Base-by-base conservation (phyloP, 768 basidiomycete genomes). In the Postia placenta region DNA sequence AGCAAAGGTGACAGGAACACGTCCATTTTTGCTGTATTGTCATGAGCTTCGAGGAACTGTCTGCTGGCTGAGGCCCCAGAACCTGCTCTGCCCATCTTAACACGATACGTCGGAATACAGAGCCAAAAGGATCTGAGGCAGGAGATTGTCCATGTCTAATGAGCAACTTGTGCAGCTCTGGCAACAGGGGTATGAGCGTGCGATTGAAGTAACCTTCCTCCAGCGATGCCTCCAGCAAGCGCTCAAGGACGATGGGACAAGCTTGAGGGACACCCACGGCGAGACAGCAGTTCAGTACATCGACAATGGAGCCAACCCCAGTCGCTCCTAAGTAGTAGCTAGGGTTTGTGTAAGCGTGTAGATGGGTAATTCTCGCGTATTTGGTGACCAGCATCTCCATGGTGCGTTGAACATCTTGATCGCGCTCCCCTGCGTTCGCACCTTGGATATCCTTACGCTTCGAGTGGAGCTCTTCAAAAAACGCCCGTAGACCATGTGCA, bases 1-100 rank as follows among this genome's bases (percentile, higher is more conserved):
- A 26, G 51, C 59, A 60, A 2, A 11, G 5, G 2, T 5, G 1
- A 35, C 59, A 60, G 0, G 28, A 30, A 38, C 59, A 60, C 4
- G 11, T 39, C 51, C 50, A 53, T 3, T 19, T 28, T 52, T 49
- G 9, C 15, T 27, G 11, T 20, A 24, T 11, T 5, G 24, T 15
- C 9, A 40, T 22, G 15, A 53, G 30, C 12, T 19, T 15, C 4
- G 42, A n/a, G 9, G 28, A 15, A 12, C 36, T 15, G 5, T 52
- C 48, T 12, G 38, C 14, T 14, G 59, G 55, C 7, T 39, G 17
- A 5, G 49, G 39, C 7, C 52, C 54, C n/a, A 60, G 33, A 6
- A 58, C 52, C 23, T 50, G 43, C 4, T 53, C 11, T 9, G 43
- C 42, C 54, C 54, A 60, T 19, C 26, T 20, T 5, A 49, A 28